These are phyloP conservation scores for Chlorella sp. DNA, from an alignment of 139 green algal genomes.

Conservation along the genomic window DNA sequence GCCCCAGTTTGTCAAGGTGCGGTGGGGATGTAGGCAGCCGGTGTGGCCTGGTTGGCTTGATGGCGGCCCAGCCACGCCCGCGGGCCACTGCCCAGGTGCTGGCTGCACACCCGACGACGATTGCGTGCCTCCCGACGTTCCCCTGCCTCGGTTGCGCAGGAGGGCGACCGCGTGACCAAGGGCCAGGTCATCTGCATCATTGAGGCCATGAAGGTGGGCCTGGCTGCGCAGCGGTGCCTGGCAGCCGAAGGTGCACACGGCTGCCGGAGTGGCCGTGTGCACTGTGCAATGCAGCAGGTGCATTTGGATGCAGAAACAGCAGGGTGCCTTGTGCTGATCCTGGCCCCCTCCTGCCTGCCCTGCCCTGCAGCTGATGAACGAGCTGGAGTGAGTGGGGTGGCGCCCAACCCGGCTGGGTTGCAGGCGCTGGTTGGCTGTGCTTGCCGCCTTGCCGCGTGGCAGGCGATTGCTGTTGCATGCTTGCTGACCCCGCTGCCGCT, in stretches of 20 bases:
- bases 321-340: too few relatives aligned
- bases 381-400: conserved; percentile 78
- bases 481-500: background rate
- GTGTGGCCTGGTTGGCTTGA: background rate
- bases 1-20: conserved; percentile 83
- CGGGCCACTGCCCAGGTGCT: background rate
- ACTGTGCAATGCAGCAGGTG: too few relatives aligned
- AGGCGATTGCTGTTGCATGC: background rate
- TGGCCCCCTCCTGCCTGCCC: too few relatives aligned
- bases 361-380: conserved; percentile 99
- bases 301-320: too few relatives aligned
- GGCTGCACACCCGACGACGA: background rate
- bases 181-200: conserved; percentile 97
- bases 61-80: background rate
- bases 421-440: background rate
- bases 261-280: too few relatives aligned
- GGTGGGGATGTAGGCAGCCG: background rate
- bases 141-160: conserved; percentile 6
- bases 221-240: too few relatives aligned
- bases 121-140: background rate
- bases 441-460: too few relatives aligned
- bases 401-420: conserved; percentile 14
- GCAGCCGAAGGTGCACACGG: too few relatives aligned
- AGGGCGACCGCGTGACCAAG: conserved; percentile 92
- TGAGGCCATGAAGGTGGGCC: conserved; percentile 69